These are phyloP conservation scores for Dryadomyces quercivorus DNA, from an alignment of 2,329 filamentous ascomycete genomes.

Conservation along the genomic window DNA sequence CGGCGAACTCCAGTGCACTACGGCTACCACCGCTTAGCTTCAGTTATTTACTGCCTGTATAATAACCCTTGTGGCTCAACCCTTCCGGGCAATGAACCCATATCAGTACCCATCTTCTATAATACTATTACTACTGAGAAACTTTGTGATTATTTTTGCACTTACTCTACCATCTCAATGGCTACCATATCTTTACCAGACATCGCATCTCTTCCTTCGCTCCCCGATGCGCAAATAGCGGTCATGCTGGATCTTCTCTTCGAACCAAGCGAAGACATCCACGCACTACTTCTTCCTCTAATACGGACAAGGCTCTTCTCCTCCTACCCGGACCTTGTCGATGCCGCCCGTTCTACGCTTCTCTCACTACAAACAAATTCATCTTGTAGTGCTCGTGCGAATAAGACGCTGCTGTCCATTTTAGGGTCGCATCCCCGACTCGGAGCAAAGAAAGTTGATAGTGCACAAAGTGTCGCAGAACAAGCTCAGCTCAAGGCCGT, in stretches of 20 bases:
- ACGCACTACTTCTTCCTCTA: conserved; percentile 56
- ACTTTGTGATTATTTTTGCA: too few relatives aligned
- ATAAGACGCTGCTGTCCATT: conserved; percentile 53
- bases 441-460: conserved; percentile 72
- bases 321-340: conserved; percentile 59
- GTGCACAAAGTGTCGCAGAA: conserved; percentile 66
- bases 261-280: conserved; percentile 66
- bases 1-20: conserved; percentile 2
- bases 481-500: conserved; percentile 60
- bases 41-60: too few relatives aligned
- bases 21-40: conserved; percentile 7
- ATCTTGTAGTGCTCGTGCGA: conserved; percentile 26
- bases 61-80: too few relatives aligned
- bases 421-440: conserved; percentile 74
- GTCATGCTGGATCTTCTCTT: conserved; percentile 66
- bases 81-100: too few relatives aligned
- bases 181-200: conserved; percentile 37
- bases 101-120: too few relatives aligned
- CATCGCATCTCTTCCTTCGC: conserved; percentile 40
- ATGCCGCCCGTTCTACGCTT: conserved; percentile 51
- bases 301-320: conserved; percentile 44
- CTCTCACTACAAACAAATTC: conserved; percentile 37
- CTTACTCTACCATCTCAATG: background rate
- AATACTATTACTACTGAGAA: too few relatives aligned
- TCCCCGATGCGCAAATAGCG: conserved; percentile 42